Evolutionary conservation across 1,139 yeast genomes (phyloP).

Genomic region (Eremothecium sinecaudum): DNA sequence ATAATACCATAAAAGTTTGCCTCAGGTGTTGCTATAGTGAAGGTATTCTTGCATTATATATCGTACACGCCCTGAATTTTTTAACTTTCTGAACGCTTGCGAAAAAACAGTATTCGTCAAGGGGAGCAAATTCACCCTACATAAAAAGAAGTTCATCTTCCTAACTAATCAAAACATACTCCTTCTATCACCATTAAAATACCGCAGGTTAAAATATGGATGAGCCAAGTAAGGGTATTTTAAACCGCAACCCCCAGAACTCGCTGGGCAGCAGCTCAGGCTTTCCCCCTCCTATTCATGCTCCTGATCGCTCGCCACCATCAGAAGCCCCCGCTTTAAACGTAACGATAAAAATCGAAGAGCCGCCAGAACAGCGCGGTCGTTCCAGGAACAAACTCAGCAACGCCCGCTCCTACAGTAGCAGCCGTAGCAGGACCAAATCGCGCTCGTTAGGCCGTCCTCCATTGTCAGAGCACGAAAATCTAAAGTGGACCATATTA

Average conservation of each 20-base stretch:
- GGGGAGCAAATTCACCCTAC: no score
- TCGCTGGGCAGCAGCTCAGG: no score
- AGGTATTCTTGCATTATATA: no score
- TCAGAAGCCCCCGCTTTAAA: slow-evolving; percentile 4
- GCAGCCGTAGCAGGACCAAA: slow-evolving; percentile 9
- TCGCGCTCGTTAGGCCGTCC: slow-evolving; percentile 22
- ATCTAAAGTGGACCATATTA: slow-evolving; percentile 28
- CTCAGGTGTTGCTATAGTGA: no score
- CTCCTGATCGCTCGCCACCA: not conserved
- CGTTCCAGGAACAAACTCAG: slow-evolving; percentile 24
- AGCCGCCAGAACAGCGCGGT: slow-evolving; percentile 19
- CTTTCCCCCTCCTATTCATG: not conserved
- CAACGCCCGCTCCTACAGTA: slow-evolving; percentile 6
- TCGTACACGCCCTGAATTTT: no score
- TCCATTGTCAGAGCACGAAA: slow-evolving; percentile 25
- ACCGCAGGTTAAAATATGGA: no score
- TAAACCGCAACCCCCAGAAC: slow-evolving; percentile 5
- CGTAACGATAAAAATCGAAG: slow-evolving; percentile 7
- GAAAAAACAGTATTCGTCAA: no score
- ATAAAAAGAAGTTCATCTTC: no score
- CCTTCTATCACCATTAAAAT: no score
- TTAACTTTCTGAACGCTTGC: no score
- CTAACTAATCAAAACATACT: no score
- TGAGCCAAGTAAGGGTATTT: slow-evolving; percentile 8
- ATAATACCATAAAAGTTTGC: no score